Conservation (phyloP, 169 alveolate species). For the Eimeria maxima region DNA sequence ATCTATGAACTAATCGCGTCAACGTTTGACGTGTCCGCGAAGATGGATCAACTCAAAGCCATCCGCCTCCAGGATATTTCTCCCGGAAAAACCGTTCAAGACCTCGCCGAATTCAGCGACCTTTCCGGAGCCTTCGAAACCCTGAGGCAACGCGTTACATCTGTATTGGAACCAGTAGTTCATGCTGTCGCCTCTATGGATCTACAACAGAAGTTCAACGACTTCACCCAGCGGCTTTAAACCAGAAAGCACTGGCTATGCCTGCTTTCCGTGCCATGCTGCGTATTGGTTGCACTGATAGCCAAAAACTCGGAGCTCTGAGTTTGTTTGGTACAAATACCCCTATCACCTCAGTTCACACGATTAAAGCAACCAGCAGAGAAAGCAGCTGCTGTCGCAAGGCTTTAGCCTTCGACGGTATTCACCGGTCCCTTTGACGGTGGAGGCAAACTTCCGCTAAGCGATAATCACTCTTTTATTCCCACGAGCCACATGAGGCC, state of each 20-base stretch:
- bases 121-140: slow-evolving; percentile 60
- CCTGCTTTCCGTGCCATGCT: not conserved
- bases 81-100: slow-evolving; percentile 56
- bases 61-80: slow-evolving; percentile 63
- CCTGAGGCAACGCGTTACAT: slow-evolving; percentile 25
- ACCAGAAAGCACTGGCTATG: not conserved
- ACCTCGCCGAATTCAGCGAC: slow-evolving; percentile 60
- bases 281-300: not conserved
- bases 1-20: slow-evolving; percentile 50
- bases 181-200: slow-evolving; percentile 68
- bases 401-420: slow-evolving; percentile 47
- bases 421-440: slow-evolving; percentile 1
- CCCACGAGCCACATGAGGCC: slow-evolving; percentile 2
- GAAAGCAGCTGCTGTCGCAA: slow-evolving; percentile 7
- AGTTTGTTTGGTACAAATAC: not conserved
- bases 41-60: slow-evolving; percentile 62
- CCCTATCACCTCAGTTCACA: not conserved
- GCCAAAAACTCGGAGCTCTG: not conserved
- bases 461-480: not conserved
- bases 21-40: slow-evolving; percentile 64
- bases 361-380: slow-evolving; percentile 1
- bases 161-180: slow-evolving; percentile 29
- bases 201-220: slow-evolving; percentile 34
- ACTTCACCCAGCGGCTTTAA: slow-evolving; percentile 48
- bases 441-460: not conserved